These are phyloP conservation scores for Colletotrichum sp. DNA, from an alignment of 2,329 filamentous ascomycete species.

Conservation along the genomic window DNA sequence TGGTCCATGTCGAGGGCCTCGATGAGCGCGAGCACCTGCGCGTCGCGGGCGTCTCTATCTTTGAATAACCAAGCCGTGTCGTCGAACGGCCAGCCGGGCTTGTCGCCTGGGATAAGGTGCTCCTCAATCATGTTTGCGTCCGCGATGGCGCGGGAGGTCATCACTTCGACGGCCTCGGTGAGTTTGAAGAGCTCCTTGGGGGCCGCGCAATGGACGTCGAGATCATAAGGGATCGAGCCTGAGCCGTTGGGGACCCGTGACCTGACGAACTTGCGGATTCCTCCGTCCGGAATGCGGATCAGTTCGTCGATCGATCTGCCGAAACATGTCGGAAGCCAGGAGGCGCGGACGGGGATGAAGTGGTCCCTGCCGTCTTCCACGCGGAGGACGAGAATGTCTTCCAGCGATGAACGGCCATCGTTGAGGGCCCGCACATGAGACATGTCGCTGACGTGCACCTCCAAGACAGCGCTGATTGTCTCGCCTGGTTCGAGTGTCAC, in stretches of 20 bases:
- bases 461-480: constrained; percentile 73
- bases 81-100: constrained; percentile 66
- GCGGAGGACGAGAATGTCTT: constrained; percentile 87
- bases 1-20: constrained; percentile 77
- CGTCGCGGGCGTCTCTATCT: constrained; percentile 29
- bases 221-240: constrained; percentile 59
- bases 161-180: constrained; percentile 75
- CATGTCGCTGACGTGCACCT: constrained; percentile 69
- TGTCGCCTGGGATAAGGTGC: constrained; percentile 53
- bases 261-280: constrained; percentile 64
- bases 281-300: constrained; percentile 82
- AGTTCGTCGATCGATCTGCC: constrained; percentile 88
- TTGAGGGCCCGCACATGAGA: constrained; percentile 75
- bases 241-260: constrained; percentile 35
- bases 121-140: constrained; percentile 68
- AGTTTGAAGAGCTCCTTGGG: constrained; percentile 89
- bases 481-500: constrained; percentile 86
- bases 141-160: constrained; percentile 62
- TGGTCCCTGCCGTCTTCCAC: constrained; percentile 87
- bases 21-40: constrained; percentile 45
- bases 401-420: constrained; percentile 66
- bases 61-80: constrained; percentile 35
- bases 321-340: constrained; percentile 83
- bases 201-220: constrained; percentile 75
- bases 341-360: constrained; percentile 81